Evolutionary conservation across 768 basidiomycete genomes (phyloP).

Genomic region (Auriculariales sp.): DNA sequence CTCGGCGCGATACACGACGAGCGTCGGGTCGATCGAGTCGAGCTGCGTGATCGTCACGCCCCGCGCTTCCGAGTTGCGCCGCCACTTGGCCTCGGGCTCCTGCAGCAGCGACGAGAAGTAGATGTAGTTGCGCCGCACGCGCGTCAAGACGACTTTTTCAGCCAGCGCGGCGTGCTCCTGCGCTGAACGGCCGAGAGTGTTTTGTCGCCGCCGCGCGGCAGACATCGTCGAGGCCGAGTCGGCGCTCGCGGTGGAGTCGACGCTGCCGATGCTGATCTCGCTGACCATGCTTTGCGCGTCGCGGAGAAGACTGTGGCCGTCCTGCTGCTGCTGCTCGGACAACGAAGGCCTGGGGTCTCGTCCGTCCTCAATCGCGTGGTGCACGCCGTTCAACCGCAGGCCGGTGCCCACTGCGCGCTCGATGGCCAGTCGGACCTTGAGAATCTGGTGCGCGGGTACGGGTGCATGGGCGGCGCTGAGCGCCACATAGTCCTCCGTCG

Average conservation of each 20-base stretch:
- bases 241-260: slow-evolving; percentile 34
- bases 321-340: slow-evolving; percentile 29
- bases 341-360: slow-evolving; percentile 49
- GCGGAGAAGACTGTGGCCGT: slow-evolving; percentile 28
- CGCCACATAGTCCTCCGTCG: slow-evolving; percentile 19
- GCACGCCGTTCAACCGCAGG: slow-evolving; percentile 76
- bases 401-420: slow-evolving; percentile 67
- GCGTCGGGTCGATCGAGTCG: slow-evolving; percentile 90
- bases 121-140: slow-evolving; percentile 88
- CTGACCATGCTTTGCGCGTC: slow-evolving; percentile 53
- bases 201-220: slow-evolving; percentile 2
- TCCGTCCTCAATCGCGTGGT: slow-evolving; percentile 46
- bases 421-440: slow-evolving; percentile 67
- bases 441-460: slow-evolving; percentile 56
- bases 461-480: slow-evolving; percentile 61
- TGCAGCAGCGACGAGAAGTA: slow-evolving; percentile 95
- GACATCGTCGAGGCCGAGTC: slow-evolving; percentile 6
- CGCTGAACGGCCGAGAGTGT: slow-evolving; percentile 9
- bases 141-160: slow-evolving; percentile 71
- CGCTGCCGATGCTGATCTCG: slow-evolving; percentile 51
- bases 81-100: slow-evolving; percentile 98
- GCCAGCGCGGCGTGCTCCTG: slow-evolving; percentile 39
- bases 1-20: slow-evolving; percentile 92
- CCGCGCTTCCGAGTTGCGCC: slow-evolving; percentile 65
- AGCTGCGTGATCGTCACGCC: slow-evolving; percentile 93